These are phyloP conservation scores for Penicillium lividum DNA, from an alignment of 495 filamentous ascomycete genomes.

Conservation along the genomic window DNA sequence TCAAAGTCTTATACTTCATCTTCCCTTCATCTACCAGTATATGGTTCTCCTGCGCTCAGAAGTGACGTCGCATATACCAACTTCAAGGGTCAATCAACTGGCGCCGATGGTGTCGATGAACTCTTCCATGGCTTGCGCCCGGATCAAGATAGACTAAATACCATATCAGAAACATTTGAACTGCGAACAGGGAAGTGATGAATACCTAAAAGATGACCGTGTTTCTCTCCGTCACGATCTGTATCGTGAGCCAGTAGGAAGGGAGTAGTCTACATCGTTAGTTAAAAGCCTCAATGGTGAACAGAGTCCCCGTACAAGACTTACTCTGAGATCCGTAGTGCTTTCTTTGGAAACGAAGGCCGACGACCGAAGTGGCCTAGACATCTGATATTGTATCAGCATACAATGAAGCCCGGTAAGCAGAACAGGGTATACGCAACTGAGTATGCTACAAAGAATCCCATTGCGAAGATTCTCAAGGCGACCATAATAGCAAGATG, in stretches of 20 bases:
- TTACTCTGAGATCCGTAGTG: background rate
- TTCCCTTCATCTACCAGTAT: background rate
- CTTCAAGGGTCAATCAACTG: background rate
- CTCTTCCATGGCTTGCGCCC: background rate
- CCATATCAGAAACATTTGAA: background rate
- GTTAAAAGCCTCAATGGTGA: background rate
- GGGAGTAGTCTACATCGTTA: background rate
- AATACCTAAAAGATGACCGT: background rate
- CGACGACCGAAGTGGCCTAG: background rate
- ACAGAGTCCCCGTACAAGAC: background rate
- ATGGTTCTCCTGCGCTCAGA: too few relatives aligned
- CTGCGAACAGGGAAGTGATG: background rate
- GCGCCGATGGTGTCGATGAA: background rate
- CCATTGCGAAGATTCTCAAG: background rate
- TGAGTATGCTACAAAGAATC: background rate
- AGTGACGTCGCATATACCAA: too few relatives aligned
- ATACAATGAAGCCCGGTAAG: background rate
- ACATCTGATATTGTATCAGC: background rate
- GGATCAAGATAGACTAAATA: background rate
- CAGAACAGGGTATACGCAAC: background rate
- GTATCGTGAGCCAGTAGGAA: background rate
- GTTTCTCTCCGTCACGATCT: background rate
- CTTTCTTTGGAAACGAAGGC: background rate
- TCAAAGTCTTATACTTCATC: background rate
- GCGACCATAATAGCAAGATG: background rate